Conservation (phyloP, 225 moss, liverwort and hornwort genomes). For the Antitrichia curtipendula region DNA sequence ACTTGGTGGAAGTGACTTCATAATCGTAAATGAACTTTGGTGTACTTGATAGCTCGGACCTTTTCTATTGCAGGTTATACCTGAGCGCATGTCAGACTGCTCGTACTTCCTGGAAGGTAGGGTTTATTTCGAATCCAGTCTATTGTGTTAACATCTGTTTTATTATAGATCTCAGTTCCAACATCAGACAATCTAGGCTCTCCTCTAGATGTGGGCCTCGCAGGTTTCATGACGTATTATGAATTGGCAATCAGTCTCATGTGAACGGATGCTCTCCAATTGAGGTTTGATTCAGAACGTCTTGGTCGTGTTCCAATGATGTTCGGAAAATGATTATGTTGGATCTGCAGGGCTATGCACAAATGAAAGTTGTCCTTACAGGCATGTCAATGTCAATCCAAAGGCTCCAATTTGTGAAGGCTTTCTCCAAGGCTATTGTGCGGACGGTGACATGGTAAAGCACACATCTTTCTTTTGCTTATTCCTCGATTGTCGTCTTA, state of each 20-base stretch:
- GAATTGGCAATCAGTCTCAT: neutral
- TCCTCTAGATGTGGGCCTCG: neutral
- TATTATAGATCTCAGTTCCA: neutral
- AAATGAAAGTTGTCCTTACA: slow-evolving; percentile 81
- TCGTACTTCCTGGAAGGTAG: slow-evolving; percentile 88
- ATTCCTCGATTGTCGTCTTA: neutral
- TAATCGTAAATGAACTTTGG: neutral
- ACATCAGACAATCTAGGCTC: neutral
- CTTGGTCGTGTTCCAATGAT: neutral
- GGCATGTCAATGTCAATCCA: slow-evolving; percentile 87
- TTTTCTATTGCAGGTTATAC: slow-evolving; percentile 63
- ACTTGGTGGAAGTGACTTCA: neutral
- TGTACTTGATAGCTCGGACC: neutral
- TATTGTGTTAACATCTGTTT: neutral
- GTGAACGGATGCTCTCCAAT: neutral
- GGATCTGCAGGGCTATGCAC: slow-evolving; percentile 77
- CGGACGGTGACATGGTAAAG: slow-evolving; percentile 81
- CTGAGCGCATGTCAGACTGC: slow-evolving; percentile 97
- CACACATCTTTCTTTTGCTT: neutral
- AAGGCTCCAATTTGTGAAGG: slow-evolving; percentile 86
- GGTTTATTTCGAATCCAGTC: neutral
- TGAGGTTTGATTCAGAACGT: neutral
- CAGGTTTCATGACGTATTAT: neutral
- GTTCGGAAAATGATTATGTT: slow-evolving; percentile 1
- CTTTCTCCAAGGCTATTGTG: slow-evolving; percentile 93